Conservation (phyloP, 352 stramenopile genomes). For the Globisporangium perplexum region DNA sequence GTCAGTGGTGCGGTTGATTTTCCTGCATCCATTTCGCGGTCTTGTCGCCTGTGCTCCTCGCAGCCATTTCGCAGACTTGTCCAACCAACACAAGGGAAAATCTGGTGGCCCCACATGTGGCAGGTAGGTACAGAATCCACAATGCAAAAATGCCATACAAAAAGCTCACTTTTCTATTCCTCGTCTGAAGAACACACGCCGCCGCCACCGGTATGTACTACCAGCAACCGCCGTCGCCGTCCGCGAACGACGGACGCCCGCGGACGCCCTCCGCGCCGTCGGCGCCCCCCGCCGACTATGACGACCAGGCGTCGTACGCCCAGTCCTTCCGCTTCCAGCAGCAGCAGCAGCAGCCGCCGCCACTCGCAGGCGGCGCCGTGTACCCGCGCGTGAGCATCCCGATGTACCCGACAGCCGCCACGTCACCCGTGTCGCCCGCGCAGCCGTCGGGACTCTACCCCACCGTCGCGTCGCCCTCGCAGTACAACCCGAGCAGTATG, state of each 20-base stretch:
- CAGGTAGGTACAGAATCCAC: too few species aligned
- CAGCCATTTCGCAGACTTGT: too few species aligned
- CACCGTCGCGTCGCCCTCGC: neutral
- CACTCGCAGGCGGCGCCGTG: neutral
- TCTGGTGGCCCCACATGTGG: too few species aligned
- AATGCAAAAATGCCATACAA: too few species aligned
- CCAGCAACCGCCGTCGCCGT: slow-evolving; percentile 10
- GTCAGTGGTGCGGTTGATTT: too few species aligned
- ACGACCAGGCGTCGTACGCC: slow-evolving; percentile 21
- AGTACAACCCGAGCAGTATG: slow-evolving; percentile 6
- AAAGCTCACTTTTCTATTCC: too few species aligned
- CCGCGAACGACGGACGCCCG: neutral
- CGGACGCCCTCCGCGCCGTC: slow-evolving; percentile 31
- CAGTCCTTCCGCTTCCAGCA: slow-evolving; percentile 12
- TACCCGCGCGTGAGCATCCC: slow-evolving; percentile 6
- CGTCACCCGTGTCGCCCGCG: neutral
- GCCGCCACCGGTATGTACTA: slow-evolving; percentile 9
- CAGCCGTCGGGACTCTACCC: neutral
- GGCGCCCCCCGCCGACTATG: slow-evolving; percentile 29
- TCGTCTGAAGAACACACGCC: too few species aligned
- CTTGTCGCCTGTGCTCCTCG: too few species aligned
- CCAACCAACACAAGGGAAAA: too few species aligned
- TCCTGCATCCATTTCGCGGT: too few species aligned
- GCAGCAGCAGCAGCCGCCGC: slow-evolving; percentile 14
- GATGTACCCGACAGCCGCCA: slow-evolving; percentile 1